Percentiles rank a stretch among this genome's conserved stretches.
These are phyloP conservation scores for Aspergillus clavatus DNA, from an alignment of 2,329 filamentous ascomycete genomes.

Conservation along the genomic window DNA sequence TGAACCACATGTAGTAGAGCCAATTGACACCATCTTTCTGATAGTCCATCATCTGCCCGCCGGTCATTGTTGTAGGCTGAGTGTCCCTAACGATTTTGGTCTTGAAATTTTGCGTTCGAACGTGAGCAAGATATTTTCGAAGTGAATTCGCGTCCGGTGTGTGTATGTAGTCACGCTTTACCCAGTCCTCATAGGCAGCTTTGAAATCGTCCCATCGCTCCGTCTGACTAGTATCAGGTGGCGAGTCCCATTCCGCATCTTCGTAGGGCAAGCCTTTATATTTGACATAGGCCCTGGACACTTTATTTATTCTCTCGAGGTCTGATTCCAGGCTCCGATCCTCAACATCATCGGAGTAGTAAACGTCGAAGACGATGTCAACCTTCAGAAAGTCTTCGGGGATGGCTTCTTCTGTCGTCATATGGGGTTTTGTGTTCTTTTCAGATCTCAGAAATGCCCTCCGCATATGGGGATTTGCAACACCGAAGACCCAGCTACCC, in stretches of 20 bases:
- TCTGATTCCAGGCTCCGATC: slow-evolving; percentile 64
- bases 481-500: slow-evolving; percentile 81
- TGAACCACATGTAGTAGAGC: slow-evolving; percentile 86
- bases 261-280: slow-evolving; percentile 90
- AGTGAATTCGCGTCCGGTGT: slow-evolving; percentile 53
- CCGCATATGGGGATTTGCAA: slow-evolving; percentile 60
- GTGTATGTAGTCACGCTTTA: slow-evolving; percentile 71
- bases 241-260: slow-evolving; percentile 82
- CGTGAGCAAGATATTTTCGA: slow-evolving; percentile 62
- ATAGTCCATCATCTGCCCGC: slow-evolving; percentile 86
- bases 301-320: slow-evolving; percentile 64
- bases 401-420: slow-evolving; percentile 71
- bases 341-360: slow-evolving; percentile 56
- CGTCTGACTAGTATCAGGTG: slow-evolving; percentile 58
- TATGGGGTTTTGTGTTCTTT: slow-evolving; percentile 58
- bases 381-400: slow-evolving; percentile 79
- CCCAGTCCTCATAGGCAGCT: slow-evolving; percentile 78
- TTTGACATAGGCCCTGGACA: slow-evolving; percentile 75
- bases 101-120: slow-evolving; percentile 62
- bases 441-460: slow-evolving; percentile 70
- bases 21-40: slow-evolving; percentile 92
- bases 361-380: slow-evolving; percentile 83
- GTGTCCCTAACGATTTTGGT: slow-evolving; percentile 59
- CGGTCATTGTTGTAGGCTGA: slow-evolving; percentile 69
- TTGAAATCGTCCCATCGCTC: slow-evolving; percentile 74